A percentile compares a stretch with the other conserved stretches of the same genome.
These are phyloP conservation scores for Fraxinus sp. DNA, from an alignment of 305 asterid species.

Conservation along the genomic window DNA sequence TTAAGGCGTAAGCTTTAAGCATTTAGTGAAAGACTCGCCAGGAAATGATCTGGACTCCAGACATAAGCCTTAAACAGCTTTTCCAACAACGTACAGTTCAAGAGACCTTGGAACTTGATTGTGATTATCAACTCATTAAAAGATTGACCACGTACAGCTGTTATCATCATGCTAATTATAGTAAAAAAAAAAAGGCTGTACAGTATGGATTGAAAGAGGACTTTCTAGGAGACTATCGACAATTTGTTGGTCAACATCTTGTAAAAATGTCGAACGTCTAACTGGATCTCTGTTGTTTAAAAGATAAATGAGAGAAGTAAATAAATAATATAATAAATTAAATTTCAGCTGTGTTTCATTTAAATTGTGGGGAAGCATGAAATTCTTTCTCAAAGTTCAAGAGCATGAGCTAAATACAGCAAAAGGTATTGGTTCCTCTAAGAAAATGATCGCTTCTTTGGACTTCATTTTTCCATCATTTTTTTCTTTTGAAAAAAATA, in stretches of 20 bases:
- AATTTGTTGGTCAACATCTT: neutral
- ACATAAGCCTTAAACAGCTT: neutral
- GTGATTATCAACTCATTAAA: neutral
- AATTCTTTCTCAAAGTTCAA: neutral
- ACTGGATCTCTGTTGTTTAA: neutral
- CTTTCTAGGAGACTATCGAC: neutral
- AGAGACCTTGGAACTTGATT: neutral
- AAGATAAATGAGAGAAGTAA: neutral
- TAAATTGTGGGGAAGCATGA: neutral
- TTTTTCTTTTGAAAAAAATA: neutral
- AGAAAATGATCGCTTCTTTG: neutral
- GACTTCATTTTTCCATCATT: neutral
- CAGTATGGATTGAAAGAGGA: neutral
- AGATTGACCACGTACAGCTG: neutral
- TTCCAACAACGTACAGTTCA: neutral
- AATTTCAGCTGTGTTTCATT: neutral
- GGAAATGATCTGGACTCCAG: neutral
- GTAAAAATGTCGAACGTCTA: neutral
- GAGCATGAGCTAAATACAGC: neutral
- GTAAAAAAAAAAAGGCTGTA: neutral
- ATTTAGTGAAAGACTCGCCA: neutral
- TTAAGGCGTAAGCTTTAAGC: neutral
- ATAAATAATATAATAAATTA: neutral
- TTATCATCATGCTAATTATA: neutral
- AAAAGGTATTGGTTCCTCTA: neutral